These are phyloP conservation scores for Sequoia sempervirens DNA, from an alignment of 75 land plant genomes.

Conservation along the genomic window DNA sequence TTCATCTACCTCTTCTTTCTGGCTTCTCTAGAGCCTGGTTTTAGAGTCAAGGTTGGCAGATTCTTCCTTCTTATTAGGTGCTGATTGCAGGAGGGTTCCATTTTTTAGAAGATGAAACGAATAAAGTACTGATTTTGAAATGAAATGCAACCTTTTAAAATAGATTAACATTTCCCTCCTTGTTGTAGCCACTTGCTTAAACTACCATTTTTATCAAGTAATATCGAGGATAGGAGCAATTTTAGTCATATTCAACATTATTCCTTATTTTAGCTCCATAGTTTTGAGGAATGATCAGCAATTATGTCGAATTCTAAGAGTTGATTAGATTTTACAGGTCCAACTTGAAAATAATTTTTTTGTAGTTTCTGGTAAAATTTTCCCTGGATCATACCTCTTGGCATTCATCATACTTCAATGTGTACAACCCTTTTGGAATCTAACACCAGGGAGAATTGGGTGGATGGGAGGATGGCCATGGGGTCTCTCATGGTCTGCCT, in stretches of 20 bases:
- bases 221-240: neutral
- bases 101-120: neutral
- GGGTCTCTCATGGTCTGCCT: neutral
- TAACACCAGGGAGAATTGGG: neutral
- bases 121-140: neutral
- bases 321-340: neutral
- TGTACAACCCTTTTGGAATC: neutral
- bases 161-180: neutral
- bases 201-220: neutral
- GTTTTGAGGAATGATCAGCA: neutral
- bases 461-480: neutral
- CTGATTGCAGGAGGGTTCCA: neutral
- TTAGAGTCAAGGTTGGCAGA: neutral
- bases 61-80: neutral
- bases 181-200: neutral
- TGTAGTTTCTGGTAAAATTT: neutral
- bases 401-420: neutral
- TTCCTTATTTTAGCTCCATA: neutral
- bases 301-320: neutral
- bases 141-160: neutral
- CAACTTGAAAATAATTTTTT: neutral
- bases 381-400: neutral
- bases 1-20: too few relatives aligned
- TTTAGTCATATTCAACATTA: neutral
- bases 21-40: neutral